phyloP scores from a whole-genome alignment of 768 basidiomycete genomes.

The Lactarius hatsudake region DNA sequence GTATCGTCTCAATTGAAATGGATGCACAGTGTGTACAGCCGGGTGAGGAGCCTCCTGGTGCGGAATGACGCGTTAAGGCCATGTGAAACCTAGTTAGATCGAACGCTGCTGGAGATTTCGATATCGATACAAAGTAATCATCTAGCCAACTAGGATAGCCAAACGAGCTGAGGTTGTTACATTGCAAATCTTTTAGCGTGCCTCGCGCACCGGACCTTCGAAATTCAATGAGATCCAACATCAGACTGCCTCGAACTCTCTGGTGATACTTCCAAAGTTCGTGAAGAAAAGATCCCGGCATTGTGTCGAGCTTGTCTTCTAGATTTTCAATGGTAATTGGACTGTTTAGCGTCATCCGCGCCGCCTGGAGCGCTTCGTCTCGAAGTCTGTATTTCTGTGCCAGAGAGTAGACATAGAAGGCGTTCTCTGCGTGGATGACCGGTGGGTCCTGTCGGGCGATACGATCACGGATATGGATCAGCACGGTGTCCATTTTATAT shows the following conservation, averaged over 20 bases:
- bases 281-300: slow-evolving; percentile 1
- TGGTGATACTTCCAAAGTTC: slow-evolving; percentile 3
- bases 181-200: slow-evolving; percentile 3
- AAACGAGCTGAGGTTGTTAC: background rate
- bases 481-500: background rate
- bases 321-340: background rate
- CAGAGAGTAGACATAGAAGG: slow-evolving; percentile 1
- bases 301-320: background rate
- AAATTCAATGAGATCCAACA: slow-evolving; percentile 12
- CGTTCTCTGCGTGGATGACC: background rate
- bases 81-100: slow-evolving; percentile 11
- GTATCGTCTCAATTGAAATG: background rate
- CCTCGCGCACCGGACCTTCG: background rate
- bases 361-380: background rate
- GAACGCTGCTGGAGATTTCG: background rate
- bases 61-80: slow-evolving; percentile 2
- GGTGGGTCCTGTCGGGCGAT: background rate
- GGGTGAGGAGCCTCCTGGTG: background rate
- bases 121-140: slow-evolving; percentile 6
- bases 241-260: background rate
- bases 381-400: slow-evolving; percentile 1
- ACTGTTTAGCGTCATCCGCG: background rate
- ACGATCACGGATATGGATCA: slow-evolving; percentile 1
- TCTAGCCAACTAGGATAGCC: slow-evolving; percentile 11
- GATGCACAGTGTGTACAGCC: slow-evolving; percentile 3